Evolutionary conservation across 2,329 filamentous ascomycete genomes (phyloP).

Genomic region (Lachnellula suecica): DNA sequence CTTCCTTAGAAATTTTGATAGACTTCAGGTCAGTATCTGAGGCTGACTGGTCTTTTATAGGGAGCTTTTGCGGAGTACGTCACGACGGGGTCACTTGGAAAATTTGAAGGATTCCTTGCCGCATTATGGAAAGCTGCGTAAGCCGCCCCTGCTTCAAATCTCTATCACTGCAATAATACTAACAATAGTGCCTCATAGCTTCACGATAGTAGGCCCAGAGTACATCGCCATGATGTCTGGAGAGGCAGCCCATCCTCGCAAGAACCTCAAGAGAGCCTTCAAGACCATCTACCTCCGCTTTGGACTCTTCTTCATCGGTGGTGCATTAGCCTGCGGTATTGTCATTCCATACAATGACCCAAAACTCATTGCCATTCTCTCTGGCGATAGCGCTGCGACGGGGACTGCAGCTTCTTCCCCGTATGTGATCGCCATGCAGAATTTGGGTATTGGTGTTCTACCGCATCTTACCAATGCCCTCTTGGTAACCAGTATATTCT

Average conservation of each 20-base stretch:
- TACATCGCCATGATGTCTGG: slow-evolving; percentile 70
- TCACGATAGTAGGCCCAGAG: slow-evolving; percentile 43
- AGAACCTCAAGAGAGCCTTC: slow-evolving; percentile 65
- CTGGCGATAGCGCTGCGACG: slow-evolving; percentile 43
- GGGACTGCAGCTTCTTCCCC: slow-evolving; percentile 41
- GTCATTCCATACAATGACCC: slow-evolving; percentile 64
- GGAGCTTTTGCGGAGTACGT: slow-evolving; percentile 63
- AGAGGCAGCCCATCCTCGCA: slow-evolving; percentile 63
- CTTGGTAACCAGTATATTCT: slow-evolving; percentile 66
- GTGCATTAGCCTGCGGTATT: slow-evolving; percentile 65
- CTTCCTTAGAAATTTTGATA: not conserved
- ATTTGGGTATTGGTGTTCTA: slow-evolving; percentile 62
- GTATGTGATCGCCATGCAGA: slow-evolving; percentile 60
- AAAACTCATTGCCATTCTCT: slow-evolving; percentile 42
- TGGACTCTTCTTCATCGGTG: slow-evolving; percentile 69
- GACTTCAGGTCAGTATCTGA: not conserved
- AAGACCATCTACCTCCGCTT: slow-evolving; percentile 74
- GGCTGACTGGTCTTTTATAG: slow-evolving; percentile 49
- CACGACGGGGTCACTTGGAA: slow-evolving; percentile 62
- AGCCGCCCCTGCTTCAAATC: not conserved
- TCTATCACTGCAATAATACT: not conserved
- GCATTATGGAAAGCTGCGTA: slow-evolving; percentile 49
- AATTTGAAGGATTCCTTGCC: slow-evolving; percentile 67
- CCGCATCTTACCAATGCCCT: slow-evolving; percentile 67
- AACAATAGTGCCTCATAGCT: slow-evolving; percentile 3